Conservation (phyloP, 306 rosid genomes). For the barrel medic (Medicago truncatula) region DNA sequence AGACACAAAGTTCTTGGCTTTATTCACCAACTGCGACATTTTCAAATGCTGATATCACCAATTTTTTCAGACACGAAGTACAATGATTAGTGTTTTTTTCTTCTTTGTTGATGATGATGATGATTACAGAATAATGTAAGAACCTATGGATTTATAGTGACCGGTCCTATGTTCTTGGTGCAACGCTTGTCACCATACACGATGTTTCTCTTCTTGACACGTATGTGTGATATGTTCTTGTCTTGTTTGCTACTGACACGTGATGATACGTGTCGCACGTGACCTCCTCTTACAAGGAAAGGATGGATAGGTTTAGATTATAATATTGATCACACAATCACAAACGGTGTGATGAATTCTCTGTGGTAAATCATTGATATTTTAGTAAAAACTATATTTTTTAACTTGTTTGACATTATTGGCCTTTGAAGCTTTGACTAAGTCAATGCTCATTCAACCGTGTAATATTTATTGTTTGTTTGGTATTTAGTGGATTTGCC, state of each 20-base stretch:
- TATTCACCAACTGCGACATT: conserved; percentile 64
- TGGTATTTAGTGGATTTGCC: too few relatives aligned
- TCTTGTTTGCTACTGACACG: neutral
- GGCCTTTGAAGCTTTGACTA: too few relatives aligned
- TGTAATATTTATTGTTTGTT: too few relatives aligned
- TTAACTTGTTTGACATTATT: too few relatives aligned
- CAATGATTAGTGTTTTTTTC: too few relatives aligned
- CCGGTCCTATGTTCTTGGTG: neutral
- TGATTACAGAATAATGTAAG: neutral
- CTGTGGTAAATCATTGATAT: too few relatives aligned
- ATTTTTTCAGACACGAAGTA: too few relatives aligned
- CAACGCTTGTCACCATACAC: neutral
- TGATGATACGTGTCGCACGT: neutral
- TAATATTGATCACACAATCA: neutral
- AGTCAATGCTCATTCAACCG: too few relatives aligned
- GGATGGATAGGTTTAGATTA: neutral
- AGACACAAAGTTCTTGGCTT: conserved; percentile 61
- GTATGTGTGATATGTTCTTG: neutral
- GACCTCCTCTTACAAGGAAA: neutral
- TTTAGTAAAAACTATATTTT: too few relatives aligned
- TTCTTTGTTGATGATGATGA: too few relatives aligned
- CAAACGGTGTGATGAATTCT: neutral
- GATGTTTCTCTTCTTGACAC: neutral
- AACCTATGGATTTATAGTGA: neutral
- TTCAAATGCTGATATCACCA: too few relatives aligned